Conservation (phyloP, 305 asterid genomes). For the Solanum hybrid region DNA sequence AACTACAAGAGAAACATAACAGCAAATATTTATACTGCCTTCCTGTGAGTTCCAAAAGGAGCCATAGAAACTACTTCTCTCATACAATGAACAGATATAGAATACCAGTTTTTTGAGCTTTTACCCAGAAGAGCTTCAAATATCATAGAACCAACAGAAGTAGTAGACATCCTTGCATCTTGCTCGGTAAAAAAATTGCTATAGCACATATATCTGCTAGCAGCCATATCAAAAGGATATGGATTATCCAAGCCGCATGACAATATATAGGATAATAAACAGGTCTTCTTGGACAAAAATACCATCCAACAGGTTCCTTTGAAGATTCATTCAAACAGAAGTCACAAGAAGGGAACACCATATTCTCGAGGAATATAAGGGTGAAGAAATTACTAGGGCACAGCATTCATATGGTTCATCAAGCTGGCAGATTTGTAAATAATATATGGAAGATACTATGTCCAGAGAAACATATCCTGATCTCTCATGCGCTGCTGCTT, state of each 20-base stretch:
- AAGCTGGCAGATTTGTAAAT: constrained; percentile 17
- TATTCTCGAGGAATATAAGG: constrained; percentile 26
- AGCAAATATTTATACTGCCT: constrained; percentile 54
- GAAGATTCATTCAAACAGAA: constrained; percentile 34
- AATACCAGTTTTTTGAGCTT: constrained; percentile 38
- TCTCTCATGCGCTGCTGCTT: constrained; percentile 31
- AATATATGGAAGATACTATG: constrained; percentile 12
- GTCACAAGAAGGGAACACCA: constrained; percentile 43
- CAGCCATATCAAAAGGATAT: constrained; percentile 22
- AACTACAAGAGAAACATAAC: constrained; percentile 47
- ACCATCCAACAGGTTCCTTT: constrained; percentile 41
- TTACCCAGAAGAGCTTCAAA: constrained; percentile 36
- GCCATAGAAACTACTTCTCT: constrained; percentile 52
- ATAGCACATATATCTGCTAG: constrained; percentile 35
- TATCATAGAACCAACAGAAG: constrained; percentile 49
- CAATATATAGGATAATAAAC: constrained; percentile 12
- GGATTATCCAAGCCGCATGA: constrained; percentile 30
- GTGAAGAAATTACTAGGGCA: constrained; percentile 27
- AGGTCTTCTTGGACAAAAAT: constrained; percentile 24
- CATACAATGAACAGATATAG: constrained; percentile 37
- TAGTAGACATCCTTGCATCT: constrained; percentile 37
- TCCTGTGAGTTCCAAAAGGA: constrained; percentile 53
- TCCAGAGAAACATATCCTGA: constrained; percentile 35
- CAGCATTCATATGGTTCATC: constrained; percentile 26
- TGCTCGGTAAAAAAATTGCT: constrained; percentile 29